Base-by-base conservation (phyloP, 441 rosid species). In the Erodium moschatum region DNA sequence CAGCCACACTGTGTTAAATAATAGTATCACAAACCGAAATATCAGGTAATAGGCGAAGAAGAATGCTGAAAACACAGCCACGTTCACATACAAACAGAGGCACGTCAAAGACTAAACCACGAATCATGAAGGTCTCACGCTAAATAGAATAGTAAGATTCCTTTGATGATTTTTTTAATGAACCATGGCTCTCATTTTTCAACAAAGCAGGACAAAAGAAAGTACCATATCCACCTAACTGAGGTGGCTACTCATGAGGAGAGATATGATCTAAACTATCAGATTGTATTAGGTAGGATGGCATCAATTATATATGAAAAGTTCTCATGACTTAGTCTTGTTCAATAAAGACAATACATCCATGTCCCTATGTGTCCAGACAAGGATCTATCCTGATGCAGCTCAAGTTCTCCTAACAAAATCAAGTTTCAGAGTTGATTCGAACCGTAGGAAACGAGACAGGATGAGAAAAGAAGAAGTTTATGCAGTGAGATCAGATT, bases 321-420 rank as follows among this genome's bases (percentile, higher is more conserved):
- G 54, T 27, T 44, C 13, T 70, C 6, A 16, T 13, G 40, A 19
- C 11, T 69, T 50, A 24, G 58, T 9, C 65, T 16, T 13, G 13
- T 60, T 20, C 64, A 68, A 63, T 48, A 16, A 67, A 67, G 79
- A 81, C 79, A 71, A 73, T 67, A 19, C 72, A 70, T 72, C 60
- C 76, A 69, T 74, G 80, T 79, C 74, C 73, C 65, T 19, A 11
- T 6, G 72, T 69, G 69, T 74, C 38, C 67, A 64, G 83, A 69
- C 83, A 77, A 67, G 52, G 74, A 62, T 67, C 78, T 68, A 69
- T 60, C 75, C 54, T 15, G 9, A 44, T 35, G 21, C 9, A 18
- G 62, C 62, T 69, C 66, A 33, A 18, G 27, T 61, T 66, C 69
- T 5, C 40, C 40, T 69, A 5, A 29, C 24, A 46, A 69, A 66